phyloP scores from a whole-genome alignment of 176 grass and related monocot genomes.

The Eleusine coracana region DNA sequence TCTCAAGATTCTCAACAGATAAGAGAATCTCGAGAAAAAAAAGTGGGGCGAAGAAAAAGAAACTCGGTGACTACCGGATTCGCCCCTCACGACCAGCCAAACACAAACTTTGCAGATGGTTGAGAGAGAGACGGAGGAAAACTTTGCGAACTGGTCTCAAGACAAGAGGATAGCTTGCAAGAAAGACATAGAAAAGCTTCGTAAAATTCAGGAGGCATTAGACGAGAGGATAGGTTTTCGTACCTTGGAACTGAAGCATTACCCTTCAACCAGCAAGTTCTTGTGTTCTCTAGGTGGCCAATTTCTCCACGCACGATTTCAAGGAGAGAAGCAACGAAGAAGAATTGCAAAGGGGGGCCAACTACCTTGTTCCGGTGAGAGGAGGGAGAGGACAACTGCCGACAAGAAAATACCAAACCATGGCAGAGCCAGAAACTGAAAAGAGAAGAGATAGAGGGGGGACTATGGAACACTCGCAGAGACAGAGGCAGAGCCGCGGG shows the following conservation, averaged over 20 bases:
- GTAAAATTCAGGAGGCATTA: constrained; percentile 17
- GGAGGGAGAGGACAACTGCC: not conserved
- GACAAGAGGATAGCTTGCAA: not conserved
- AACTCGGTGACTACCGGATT: not conserved
- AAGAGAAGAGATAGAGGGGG: not conserved
- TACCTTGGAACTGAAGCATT: constrained; percentile 15
- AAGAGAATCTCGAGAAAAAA: not conserved
- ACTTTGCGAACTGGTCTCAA: not conserved
- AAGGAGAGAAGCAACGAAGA: not conserved
- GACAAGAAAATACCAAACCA: not conserved
- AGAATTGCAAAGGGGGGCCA: not conserved
- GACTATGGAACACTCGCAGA: no score
- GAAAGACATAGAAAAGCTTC: constrained; percentile 9
- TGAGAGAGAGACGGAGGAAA: not conserved
- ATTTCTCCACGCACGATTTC: not conserved
- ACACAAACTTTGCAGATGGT: not conserved
- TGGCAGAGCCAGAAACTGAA: not conserved
- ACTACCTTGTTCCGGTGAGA: not conserved
- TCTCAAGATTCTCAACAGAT: not conserved
- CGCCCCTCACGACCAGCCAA: not conserved
- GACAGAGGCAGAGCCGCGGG: not conserved
- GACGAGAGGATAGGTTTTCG: not conserved
- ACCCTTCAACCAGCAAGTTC: not conserved
- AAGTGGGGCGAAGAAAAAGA: not conserved
- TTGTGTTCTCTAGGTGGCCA: not conserved